Evolutionary conservation across 2,329 filamentous ascomycete species (phyloP).

Genomic region (Neonectria magnoliae): DNA sequence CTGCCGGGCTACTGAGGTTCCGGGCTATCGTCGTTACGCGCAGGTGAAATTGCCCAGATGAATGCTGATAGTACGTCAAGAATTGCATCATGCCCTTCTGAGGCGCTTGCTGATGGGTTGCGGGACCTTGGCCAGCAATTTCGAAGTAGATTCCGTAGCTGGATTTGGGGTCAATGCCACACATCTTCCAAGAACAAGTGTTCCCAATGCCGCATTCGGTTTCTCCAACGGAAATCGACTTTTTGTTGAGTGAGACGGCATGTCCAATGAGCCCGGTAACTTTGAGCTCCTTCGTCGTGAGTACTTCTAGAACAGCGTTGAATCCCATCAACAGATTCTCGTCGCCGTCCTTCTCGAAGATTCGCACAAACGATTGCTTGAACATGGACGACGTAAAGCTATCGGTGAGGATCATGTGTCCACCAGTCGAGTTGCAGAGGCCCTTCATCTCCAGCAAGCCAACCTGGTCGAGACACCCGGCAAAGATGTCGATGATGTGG

Average conservation of each 20-base stretch:
- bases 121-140: constrained; percentile 92
- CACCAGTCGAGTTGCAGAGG: constrained; percentile 93
- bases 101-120: constrained; percentile 84
- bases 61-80: constrained; percentile 98
- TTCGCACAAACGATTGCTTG: constrained; percentile 95
- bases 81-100: constrained; percentile 98
- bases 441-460: constrained; percentile 98
- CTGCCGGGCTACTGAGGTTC: constrained; percentile 90
- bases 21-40: constrained; percentile 94
- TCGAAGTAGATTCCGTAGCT: constrained; percentile 99
- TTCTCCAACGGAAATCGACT: constrained; percentile 95
- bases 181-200: constrained; percentile 99
- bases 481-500: constrained; percentile 97
- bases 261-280: constrained; percentile 97
- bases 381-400: constrained; percentile 99
- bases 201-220: constrained; percentile 99
- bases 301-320: constrained; percentile 93
- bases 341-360: constrained; percentile 96
- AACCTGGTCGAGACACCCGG: constrained; percentile 96
- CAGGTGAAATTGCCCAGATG: constrained; percentile 94
- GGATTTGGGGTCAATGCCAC: constrained; percentile 91
- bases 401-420: constrained; percentile 97
- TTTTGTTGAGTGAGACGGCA: constrained; percentile 96
- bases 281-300: constrained; percentile 98
- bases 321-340: constrained; percentile 98